These are phyloP conservation scores for Closterium sp. DNA, from an alignment of 139 green algal species.

Conservation along the genomic window DNA sequence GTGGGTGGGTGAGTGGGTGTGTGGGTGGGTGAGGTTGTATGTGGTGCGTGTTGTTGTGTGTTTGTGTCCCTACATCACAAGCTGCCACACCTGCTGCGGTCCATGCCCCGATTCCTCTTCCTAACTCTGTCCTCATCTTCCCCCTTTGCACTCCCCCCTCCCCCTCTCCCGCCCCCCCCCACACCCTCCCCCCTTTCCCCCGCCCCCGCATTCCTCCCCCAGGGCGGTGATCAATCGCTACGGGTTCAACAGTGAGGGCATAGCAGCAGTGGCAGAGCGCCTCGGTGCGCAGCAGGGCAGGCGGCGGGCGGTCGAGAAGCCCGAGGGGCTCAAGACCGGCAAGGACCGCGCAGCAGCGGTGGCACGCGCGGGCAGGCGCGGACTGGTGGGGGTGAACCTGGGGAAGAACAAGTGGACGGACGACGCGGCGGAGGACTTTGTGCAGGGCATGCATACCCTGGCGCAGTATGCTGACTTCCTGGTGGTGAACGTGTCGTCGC, in stretches of 20 bases:
- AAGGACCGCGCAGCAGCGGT: neutral
- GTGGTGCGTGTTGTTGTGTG: neutral
- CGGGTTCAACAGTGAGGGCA: conserved; percentile 94
- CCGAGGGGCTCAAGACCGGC: conserved; percentile 11
- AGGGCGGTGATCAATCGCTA: conserved; percentile 96
- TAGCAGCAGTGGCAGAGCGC: conserved; percentile 70
- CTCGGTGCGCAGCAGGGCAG: conserved; percentile 59
- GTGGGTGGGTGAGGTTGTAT: neutral
- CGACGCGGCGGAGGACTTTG: conserved; percentile 85
- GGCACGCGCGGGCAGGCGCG: conserved; percentile 7
- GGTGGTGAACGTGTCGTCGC: conserved; percentile 97
- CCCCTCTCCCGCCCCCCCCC: neutral
- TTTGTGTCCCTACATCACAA: neutral
- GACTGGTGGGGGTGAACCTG: conserved; percentile 89
- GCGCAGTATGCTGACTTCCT: conserved; percentile 83
- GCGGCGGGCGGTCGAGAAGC: neutral
- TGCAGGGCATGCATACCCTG: conserved; percentile 46
- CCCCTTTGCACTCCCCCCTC: neutral
- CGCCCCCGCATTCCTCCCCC: neutral
- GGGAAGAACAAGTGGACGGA: conserved; percentile 96
- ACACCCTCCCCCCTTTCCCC: neutral
- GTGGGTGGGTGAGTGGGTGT: neutral
- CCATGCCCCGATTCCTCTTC: neutral
- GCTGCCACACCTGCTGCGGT: neutral
- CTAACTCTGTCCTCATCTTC: neutral